Conservation (phyloP, 805 yeast species). For the Monosporozyma servazzii region DNA sequence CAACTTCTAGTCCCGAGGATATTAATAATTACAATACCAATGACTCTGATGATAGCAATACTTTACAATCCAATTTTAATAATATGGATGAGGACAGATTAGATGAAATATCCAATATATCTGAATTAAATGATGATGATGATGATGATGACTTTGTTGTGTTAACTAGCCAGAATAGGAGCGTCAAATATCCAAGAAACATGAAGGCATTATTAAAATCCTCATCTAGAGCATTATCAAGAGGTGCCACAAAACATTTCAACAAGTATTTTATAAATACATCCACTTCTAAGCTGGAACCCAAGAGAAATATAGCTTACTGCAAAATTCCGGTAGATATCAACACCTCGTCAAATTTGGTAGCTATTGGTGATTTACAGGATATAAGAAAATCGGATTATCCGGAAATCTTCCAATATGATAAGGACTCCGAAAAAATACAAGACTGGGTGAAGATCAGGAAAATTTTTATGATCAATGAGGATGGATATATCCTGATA, state of each 20-base stretch:
- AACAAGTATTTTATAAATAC: slow-evolving; percentile 71
- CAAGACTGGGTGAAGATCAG: not conserved
- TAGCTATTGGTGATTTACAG: not conserved
- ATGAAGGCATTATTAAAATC: slow-evolving; percentile 37
- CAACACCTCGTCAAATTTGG: slow-evolving; percentile 23
- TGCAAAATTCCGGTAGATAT: slow-evolving; percentile 52
- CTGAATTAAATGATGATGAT: slow-evolving; percentile 44
- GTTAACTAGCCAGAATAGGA: not conserved
- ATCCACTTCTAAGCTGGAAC: slow-evolving; percentile 73
- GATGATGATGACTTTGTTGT: slow-evolving; percentile 2
- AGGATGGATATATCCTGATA: slow-evolving; percentile 59
- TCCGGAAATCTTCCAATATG: not conserved
- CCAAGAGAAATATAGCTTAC: slow-evolving; percentile 82
- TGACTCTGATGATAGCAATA: not conserved
- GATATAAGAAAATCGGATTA: not conserved
- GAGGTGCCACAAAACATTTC: slow-evolving; percentile 76
- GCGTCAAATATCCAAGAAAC: not conserved
- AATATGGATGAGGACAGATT: slow-evolving; percentile 33
- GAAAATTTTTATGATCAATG: not conserved
- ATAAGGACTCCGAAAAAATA: not conserved
- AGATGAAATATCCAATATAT: slow-evolving; percentile 85
- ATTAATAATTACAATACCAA: not conserved
- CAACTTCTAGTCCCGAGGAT: not conserved
- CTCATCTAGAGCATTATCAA: slow-evolving; percentile 64
- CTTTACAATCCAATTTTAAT: not conserved